Evolutionary conservation across 176 grass and related monocot species (phyloP), one percentile per base, ranked within the genome.

Genomic region (bread wheat (Triticum aestivum)): DNA sequence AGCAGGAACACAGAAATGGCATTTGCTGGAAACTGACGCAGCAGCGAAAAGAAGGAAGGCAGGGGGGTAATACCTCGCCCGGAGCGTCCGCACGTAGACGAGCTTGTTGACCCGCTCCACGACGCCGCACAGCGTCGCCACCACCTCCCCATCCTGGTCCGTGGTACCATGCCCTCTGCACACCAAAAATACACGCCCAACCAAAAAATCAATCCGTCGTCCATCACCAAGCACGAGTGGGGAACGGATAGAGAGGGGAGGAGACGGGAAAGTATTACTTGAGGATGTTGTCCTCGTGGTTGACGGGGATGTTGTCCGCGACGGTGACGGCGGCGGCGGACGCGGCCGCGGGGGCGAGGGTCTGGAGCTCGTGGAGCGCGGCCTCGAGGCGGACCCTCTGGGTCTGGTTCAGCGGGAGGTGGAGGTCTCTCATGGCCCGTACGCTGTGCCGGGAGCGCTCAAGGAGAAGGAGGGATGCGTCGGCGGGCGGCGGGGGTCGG

Each of bases 31-130:
- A 77, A 79, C 0, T 9, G 51, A 37, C 65, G n/a, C 66, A 21
- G 38, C 11, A 6, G 34, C 8, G 11, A 11, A 65, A 26, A 37
- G 3, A 17, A 69, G 33, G 5, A 33, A 67, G 32, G 61, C 21
- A 56, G 12, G 65, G 52, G 45, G 30, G 6, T 23, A 64, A 18
- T 87, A 99, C 94, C 94, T 99, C 37, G 97, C 89, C 73, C 87
- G 82, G 26, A 94, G 94, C 21, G 97, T 82, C 21, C 90, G 89
- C 17, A 99, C 92, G 34, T 96, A 99, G 66, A 99, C 92, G 73
- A 99, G 90, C 79, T 99, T 99, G 87, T 99, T 90, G 42, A 99
- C 92, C 72, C 97, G 91, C 87, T 99, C 97, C 26, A 99, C 89
- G 11, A 99, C 80, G 23, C 97, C 97, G 70, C 97, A 99, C 24